Conservation (phyloP, 164 flowering plant genomes). For the Annona cherimola region DNA sequence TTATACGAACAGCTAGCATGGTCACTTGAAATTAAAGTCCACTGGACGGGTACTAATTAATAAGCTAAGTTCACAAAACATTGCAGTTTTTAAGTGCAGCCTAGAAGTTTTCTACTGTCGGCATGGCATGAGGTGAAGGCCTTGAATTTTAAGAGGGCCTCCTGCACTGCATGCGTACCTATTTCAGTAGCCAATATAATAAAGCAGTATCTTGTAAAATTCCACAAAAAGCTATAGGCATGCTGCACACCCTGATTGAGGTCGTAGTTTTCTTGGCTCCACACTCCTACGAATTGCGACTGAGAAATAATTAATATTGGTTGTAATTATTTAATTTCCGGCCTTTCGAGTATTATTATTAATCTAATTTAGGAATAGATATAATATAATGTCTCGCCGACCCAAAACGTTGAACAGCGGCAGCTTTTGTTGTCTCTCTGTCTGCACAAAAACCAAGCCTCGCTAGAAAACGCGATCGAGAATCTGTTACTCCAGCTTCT, state of each 20-base stretch:
- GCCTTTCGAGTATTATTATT: neutral
- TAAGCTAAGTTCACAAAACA: neutral
- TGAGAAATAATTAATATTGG: conserved; percentile 9
- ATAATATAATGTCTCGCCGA: conserved; percentile 40
- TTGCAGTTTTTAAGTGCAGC: neutral
- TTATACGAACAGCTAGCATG: no score
- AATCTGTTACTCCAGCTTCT: conserved; percentile 31
- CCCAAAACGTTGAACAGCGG: conserved; percentile 75
- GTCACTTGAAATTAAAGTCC: no score
- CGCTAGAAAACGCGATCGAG: conserved; percentile 20
- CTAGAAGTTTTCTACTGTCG: no score
- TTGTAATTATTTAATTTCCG: no score
- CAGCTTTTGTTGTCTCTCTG: conserved; percentile 58
- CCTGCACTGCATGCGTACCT: neutral
- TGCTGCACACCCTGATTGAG: neutral
- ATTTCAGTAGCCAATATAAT: neutral
- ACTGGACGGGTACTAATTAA: neutral
- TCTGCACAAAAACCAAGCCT: conserved; percentile 48
- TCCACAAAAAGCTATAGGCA: neutral
- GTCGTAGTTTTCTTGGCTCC: neutral
- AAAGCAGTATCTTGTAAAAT: neutral
- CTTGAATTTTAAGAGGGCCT: no score
- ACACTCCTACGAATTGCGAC: neutral
- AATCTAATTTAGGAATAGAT: conserved; percentile 1
- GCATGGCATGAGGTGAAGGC: no score